These are phyloP conservation scores for Xylariaceae sp. DNA, from an alignment of 2,329 filamentous ascomycete genomes.

Conservation along the genomic window DNA sequence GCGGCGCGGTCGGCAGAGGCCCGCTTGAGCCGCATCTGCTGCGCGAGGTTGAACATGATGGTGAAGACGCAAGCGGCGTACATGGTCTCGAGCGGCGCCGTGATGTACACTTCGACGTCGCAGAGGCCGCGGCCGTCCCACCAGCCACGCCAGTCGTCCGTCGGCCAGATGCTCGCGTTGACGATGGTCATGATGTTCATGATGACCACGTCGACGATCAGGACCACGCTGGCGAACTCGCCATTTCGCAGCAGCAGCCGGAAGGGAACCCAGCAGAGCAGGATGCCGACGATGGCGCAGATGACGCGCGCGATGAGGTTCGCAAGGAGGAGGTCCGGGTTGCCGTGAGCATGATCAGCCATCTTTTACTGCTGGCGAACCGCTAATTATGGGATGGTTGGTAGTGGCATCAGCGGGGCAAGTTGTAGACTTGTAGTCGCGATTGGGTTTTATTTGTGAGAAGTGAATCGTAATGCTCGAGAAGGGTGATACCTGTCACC, in stretches of 20 bases:
- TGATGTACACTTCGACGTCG: constrained; percentile 41
- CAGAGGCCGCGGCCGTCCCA: constrained; percentile 49
- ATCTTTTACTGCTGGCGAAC: neutral
- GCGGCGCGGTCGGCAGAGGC: constrained; percentile 36
- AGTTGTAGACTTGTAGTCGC: too few relatives aligned
- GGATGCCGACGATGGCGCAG: constrained; percentile 40
- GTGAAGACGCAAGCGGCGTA: constrained; percentile 49
- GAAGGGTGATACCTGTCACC: too few relatives aligned
- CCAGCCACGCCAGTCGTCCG: constrained; percentile 46
- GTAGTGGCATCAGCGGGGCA: neutral
- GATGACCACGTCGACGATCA: constrained; percentile 41
- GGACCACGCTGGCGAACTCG: constrained; percentile 48
- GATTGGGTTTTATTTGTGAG: too few relatives aligned
- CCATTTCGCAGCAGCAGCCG: constrained; percentile 46
- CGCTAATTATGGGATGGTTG: neutral
- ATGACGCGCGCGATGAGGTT: constrained; percentile 47
- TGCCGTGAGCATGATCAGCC: constrained; percentile 1
- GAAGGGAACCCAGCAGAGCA: constrained; percentile 47
- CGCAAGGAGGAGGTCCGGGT: constrained; percentile 31
- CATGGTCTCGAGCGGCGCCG: constrained; percentile 35
- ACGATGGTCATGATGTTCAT: constrained; percentile 44
- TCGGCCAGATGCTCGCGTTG: constrained; percentile 49
- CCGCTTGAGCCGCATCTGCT: constrained; percentile 42
- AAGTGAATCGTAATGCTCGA: too few relatives aligned
- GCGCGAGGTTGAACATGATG: constrained; percentile 49